phyloP scores from a whole-genome alignment of 352 stramenopile species.

The Phytopythium cucurbitacearum region DNA sequence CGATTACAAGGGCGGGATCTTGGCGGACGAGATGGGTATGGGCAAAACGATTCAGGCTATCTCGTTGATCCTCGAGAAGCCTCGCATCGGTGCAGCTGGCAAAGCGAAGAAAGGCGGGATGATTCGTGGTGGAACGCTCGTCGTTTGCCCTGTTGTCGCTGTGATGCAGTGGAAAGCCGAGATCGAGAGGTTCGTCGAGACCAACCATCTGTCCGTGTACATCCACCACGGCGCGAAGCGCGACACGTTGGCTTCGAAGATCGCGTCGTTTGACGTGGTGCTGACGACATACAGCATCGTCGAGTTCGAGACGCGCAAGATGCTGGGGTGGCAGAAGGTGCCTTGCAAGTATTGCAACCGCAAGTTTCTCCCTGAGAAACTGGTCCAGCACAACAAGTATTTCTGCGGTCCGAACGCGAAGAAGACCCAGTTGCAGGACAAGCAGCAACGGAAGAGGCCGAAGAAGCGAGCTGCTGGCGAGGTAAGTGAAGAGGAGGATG shows the following conservation, averaged over 20 bases:
- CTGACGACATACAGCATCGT: conserved; percentile 98
- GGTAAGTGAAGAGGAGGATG: conserved; percentile 44
- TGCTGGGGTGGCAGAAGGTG: conserved; percentile 65
- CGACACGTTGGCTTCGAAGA: conserved; percentile 50
- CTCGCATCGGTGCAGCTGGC: background rate
- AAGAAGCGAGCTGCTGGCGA: conserved; percentile 64
- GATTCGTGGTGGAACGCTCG: conserved; percentile 87
- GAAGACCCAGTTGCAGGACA: conserved; percentile 91
- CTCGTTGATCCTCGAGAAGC: conserved; percentile 87
- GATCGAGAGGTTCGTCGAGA: conserved; percentile 91
- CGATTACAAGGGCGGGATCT: conserved; percentile 90
- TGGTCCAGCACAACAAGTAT: conserved; percentile 95
- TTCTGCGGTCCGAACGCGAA: conserved; percentile 97
- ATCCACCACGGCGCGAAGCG: conserved; percentile 95
- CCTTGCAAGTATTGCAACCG: conserved; percentile 95
- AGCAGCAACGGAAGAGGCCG: conserved; percentile 62
- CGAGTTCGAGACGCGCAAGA: conserved; percentile 88
- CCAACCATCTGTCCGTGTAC: conserved; percentile 89
- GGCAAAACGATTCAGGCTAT: conserved; percentile 98
- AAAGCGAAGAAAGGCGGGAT: conserved; percentile 13
- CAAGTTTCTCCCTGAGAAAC: conserved; percentile 91
- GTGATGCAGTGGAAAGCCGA: conserved; percentile 93
- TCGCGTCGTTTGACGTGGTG: conserved; percentile 96
- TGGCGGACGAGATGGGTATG: conserved; percentile 99
- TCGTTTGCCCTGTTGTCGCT: conserved; percentile 96